These are phyloP conservation scores for Cladosporium velox DNA, from an alignment of 2,329 filamentous ascomycete species.

Conservation along the genomic window DNA sequence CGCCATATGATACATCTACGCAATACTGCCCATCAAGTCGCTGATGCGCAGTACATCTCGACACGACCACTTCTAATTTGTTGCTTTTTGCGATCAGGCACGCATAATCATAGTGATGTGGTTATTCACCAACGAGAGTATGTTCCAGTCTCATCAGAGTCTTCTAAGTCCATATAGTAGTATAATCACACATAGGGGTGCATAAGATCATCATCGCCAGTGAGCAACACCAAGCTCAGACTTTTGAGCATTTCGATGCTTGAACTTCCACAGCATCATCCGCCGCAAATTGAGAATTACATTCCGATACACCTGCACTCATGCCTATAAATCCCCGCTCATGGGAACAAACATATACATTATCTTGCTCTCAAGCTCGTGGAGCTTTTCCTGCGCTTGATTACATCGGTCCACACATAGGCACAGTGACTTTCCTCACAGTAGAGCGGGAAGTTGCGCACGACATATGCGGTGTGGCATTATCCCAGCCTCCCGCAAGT, in stretches of 20 bases:
- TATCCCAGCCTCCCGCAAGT: too few species aligned
- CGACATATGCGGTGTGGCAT: too few species aligned
- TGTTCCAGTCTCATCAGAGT: not conserved
- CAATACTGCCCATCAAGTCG: not conserved
- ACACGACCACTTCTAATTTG: not conserved
- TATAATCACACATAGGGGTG: not conserved
- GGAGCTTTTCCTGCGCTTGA: too few species aligned
- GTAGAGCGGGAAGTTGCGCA: too few species aligned
- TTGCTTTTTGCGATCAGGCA: not conserved
- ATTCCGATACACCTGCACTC: not conserved
- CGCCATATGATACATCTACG: not conserved
- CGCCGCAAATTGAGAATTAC: not conserved
- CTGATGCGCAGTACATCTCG: not conserved
- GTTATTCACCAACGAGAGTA: not conserved
- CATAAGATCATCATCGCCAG: not conserved
- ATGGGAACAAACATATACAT: too few species aligned
- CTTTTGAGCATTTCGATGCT: not conserved
- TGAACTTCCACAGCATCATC: not conserved
- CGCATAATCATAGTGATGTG: not conserved
- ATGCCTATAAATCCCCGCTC: too few species aligned
- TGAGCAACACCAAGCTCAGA: not conserved
- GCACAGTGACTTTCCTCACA: too few species aligned
- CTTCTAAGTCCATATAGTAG: not conserved
- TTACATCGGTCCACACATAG: too few species aligned
- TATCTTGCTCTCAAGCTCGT: too few species aligned